Conservation (phyloP, 2,329 filamentous ascomycete species). For the Onygenales sp. region DNA sequence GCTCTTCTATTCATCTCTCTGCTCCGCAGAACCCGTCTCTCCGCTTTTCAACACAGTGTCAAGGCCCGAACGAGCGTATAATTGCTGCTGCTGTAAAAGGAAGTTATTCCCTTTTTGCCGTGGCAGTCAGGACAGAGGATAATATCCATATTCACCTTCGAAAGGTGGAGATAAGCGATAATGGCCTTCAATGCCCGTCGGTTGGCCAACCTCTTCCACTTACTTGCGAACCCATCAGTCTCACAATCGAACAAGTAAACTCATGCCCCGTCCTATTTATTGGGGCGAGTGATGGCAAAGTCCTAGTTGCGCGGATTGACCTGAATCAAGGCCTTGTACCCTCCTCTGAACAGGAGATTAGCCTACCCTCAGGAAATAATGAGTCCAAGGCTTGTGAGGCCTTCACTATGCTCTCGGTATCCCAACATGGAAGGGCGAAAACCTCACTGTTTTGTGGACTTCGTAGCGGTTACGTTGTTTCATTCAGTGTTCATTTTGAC, state of each 20-base stretch:
- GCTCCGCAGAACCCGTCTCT: constrained; percentile 13
- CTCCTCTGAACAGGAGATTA: constrained; percentile 17
- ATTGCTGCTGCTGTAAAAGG: constrained; percentile 24
- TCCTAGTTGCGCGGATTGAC: constrained; percentile 21
- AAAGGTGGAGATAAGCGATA: constrained; percentile 13
- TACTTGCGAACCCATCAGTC: constrained; percentile 27
- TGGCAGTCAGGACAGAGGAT: constrained; percentile 18
- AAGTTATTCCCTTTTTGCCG: constrained; percentile 19
- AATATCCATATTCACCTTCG: constrained; percentile 21
- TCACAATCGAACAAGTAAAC: constrained; percentile 22
- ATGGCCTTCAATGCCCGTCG: constrained; percentile 14
- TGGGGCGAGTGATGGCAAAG: constrained; percentile 29
- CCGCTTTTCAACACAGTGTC: constrained; percentile 17
- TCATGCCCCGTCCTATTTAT: constrained; percentile 25
- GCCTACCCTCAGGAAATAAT: constrained; percentile 15
- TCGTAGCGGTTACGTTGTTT: constrained; percentile 34
- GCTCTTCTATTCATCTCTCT: constrained; percentile 24
- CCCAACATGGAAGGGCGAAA: constrained; percentile 8
- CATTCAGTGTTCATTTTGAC: constrained; percentile 14
- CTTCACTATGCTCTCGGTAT: constrained; percentile 19
- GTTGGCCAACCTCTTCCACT: constrained; percentile 17
- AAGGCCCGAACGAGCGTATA: constrained; percentile 13
- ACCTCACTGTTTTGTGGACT: constrained; percentile 35
- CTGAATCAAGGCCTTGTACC: constrained; percentile 15
- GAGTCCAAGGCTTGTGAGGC: constrained; percentile 28